phyloP scores from a whole-genome alignment of 1,284 basidiomycete species.

The Crepidotus sp. region DNA sequence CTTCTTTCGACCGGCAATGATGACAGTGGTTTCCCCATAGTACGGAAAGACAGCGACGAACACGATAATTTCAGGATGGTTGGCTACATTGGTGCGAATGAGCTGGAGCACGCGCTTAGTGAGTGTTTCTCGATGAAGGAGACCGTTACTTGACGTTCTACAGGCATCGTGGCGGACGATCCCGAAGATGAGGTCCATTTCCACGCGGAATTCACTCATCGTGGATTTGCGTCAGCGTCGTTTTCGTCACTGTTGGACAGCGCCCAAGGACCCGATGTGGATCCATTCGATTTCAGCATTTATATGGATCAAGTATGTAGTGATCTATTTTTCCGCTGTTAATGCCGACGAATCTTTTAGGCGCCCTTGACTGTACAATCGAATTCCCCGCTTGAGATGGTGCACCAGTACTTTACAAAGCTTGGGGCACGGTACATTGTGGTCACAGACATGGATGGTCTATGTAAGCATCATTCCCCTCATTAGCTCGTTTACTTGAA shows the following conservation, averaged over 20 bases:
- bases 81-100: slow-evolving; percentile 90
- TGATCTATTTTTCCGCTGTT: slow-evolving; percentile 10
- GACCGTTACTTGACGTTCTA: slow-evolving; percentile 14
- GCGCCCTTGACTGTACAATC: slow-evolving; percentile 77
- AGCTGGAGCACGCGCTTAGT: slow-evolving; percentile 93
- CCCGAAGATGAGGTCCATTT: slow-evolving; percentile 62
- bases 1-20: slow-evolving; percentile 54
- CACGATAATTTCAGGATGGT: slow-evolving; percentile 55
- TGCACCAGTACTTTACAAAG: slow-evolving; percentile 89
- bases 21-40: slow-evolving; percentile 88
- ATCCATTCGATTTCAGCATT: slow-evolving; percentile 77
- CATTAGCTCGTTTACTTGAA: slow-evolving; percentile 2
- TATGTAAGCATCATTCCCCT: slow-evolving; percentile 43
- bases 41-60: slow-evolving; percentile 39
- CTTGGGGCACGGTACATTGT: slow-evolving; percentile 87
- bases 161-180: slow-evolving; percentile 71
- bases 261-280: slow-evolving; percentile 26
- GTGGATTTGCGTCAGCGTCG: slow-evolving; percentile 39
- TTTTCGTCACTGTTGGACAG: slow-evolving; percentile 51
- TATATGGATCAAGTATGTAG: slow-evolving; percentile 80
- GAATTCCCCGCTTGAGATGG: slow-evolving; percentile 80
- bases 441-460: slow-evolving; percentile 74
- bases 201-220: slow-evolving; percentile 37
- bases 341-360: slow-evolving; percentile 28
- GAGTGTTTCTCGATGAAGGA: slow-evolving; percentile 23